A percentile compares a stretch with the other conserved stretches of the same genome.
phyloP scores from a whole-genome alignment of 306 rosid species.

The Potentilla sterilis region DNA sequence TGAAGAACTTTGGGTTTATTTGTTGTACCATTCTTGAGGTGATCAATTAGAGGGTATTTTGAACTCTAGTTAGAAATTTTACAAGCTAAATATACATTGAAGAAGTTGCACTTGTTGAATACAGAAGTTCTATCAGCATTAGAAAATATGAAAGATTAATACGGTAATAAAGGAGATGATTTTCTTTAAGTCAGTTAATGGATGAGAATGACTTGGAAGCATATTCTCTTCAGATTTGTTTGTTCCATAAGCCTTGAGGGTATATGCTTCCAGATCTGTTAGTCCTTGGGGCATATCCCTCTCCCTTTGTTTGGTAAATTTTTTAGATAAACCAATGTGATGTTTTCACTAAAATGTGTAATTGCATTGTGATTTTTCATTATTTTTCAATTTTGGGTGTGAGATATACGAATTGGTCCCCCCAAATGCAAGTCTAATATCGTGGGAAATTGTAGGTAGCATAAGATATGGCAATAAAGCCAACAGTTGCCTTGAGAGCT shows the following conservation, averaged over 20 bases:
- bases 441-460: slow-evolving; percentile 28
- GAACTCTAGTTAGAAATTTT: neutral
- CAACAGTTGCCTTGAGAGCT: slow-evolving; percentile 85
- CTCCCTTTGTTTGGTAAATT: neutral
- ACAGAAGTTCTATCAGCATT: neutral
- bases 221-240: neutral
- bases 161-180: neutral
- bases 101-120: neutral
- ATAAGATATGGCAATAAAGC: slow-evolving; percentile 58
- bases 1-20: neutral
- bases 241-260: neutral
- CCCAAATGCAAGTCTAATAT: neutral
- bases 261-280: neutral
- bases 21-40: neutral
- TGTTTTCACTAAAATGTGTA: neutral
- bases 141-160: neutral
- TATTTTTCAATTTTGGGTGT: neutral
- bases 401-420: neutral
- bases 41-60: neutral
- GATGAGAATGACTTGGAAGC: neutral
- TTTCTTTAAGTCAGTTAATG: neutral
- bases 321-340: neutral
- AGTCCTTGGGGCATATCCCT: neutral
- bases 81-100: no score
- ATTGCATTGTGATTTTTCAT: neutral